Evolutionary conservation across 1,139 yeast species (phyloP).

Genomic region (Zygoascus hellenicus): DNA sequence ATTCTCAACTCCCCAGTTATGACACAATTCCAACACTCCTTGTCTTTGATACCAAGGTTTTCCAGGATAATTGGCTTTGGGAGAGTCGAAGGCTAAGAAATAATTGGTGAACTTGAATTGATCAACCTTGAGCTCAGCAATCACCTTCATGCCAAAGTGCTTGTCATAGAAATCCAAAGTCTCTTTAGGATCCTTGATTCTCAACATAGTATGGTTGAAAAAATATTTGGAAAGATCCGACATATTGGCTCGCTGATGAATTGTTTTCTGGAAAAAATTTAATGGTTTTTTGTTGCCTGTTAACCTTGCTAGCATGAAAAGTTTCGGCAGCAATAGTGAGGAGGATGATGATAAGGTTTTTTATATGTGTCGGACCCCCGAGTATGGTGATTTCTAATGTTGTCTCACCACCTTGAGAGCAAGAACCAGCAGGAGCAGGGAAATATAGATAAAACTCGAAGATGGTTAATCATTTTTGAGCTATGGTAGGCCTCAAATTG

Average conservation of each 20-base stretch:
- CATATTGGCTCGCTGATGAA: neutral
- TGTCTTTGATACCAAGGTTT: conserved; percentile 55
- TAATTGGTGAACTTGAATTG: conserved; percentile 59
- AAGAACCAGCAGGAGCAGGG: too few species aligned
- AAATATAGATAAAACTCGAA: too few species aligned
- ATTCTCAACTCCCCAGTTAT: conserved; percentile 67
- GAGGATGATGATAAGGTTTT: too few species aligned
- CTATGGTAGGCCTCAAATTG: too few species aligned
- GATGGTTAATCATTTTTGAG: too few species aligned
- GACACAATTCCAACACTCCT: conserved; percentile 82
- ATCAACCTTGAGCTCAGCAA: conserved; percentile 49
- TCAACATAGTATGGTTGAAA: conserved; percentile 46
- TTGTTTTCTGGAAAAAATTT: neutral
- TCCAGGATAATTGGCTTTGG: conserved; percentile 40
- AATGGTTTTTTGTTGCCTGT: neutral
- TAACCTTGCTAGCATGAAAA: too few species aligned
- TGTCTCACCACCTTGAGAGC: too few species aligned
- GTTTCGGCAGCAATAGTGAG: too few species aligned
- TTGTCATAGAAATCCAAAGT: conserved; percentile 69
- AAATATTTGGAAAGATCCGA: conserved; percentile 1
- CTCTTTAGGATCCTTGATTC: conserved; percentile 74
- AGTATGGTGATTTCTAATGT: too few species aligned
- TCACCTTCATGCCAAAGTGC: conserved; percentile 66
- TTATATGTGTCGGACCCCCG: too few species aligned
- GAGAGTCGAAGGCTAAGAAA: conserved; percentile 55